Evolutionary conservation across 2,329 filamentous ascomycete genomes (phyloP), one percentile per base, ranked within the genome.

Genomic region (Aspergillus candidus): DNA sequence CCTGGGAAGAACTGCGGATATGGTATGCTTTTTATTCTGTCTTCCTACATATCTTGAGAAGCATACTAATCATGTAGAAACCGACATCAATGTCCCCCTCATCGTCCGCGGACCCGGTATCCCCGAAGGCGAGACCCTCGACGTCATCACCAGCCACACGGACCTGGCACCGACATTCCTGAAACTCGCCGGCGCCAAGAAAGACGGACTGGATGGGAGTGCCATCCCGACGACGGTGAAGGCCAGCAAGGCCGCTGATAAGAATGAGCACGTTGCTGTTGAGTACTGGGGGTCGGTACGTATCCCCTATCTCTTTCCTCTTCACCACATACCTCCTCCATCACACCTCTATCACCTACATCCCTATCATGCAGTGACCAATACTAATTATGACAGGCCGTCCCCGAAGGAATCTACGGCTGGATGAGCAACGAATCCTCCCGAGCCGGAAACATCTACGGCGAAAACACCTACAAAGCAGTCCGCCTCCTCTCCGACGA

Each of bases 81-180:
- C 56, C 10, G 78, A 81, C 47, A 75, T 80, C 50, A 73, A 78
- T 14, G 72, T 82, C 0, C 78, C 79, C 0, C 66, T 83, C 6
- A 68, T 79, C 18, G 68, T 83, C 4, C 69, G 79, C 13, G 80
- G 80, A 0, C 79, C 80, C 1, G 75, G 76, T 1, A 65, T 83
- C 1, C 62, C 71, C 0, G 47, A 58, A 10, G 71, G 71, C 8
- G 51, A 66, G 6, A 66, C 61, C 0, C 58, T 66, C 1, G 60
- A 74, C n/a, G 58, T 71, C 11, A 72, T 79, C 2, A 82, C 77
- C 0, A 76, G 77, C 1, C 81, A 85, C 48, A 82, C 79, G 0
- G 80, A 84, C 50, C 63, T 84, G 1, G 78, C 78, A 1, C 79
- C 81, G 0, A 84, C 80, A 0, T 64, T 83, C n/a, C 61, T 83